phyloP scores from a whole-genome alignment of 371 early-diverging fungal species.

The Lichtheimia ornata region DNA sequence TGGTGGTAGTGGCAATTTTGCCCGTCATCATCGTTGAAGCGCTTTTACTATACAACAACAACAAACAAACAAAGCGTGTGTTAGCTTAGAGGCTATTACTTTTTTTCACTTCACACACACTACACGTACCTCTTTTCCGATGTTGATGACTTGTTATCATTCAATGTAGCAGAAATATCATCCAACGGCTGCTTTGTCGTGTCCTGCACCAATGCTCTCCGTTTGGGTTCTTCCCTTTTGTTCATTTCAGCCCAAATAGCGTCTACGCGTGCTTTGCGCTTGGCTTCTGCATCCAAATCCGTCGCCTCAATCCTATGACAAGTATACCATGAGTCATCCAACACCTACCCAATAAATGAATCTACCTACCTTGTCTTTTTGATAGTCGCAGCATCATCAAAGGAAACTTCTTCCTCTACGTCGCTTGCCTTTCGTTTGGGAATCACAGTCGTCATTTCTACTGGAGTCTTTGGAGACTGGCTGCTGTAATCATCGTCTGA shows the following conservation, averaged over 20 bases:
- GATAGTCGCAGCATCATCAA: not conserved
- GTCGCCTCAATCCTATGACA: not conserved
- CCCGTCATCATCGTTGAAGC: too few species aligned
- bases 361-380: slow-evolving; percentile 3
- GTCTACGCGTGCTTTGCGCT: slow-evolving; percentile 22
- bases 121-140: too few species aligned
- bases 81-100: too few species aligned
- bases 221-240: slow-evolving; percentile 4
- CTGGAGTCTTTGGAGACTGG: slow-evolving; percentile 8
- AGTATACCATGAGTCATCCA: not conserved
- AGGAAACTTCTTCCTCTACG: too few species aligned
- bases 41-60: too few species aligned
- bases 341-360: not conserved
- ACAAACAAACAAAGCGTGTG: too few species aligned
- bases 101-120: too few species aligned
- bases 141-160: slow-evolving; percentile 5
- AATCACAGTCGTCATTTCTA: not conserved
- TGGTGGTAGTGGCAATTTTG: too few species aligned
- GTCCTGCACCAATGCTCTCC: not conserved
- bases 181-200: slow-evolving; percentile 24
- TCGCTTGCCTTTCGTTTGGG: slow-evolving; percentile 4
- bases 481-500: slow-evolving; percentile 8
- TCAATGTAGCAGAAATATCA: slow-evolving; percentile 28
- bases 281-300: slow-evolving; percentile 6
- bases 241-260: slow-evolving; percentile 36